Percentiles rank a stretch among this genome's conserved stretches.
Conservation (phyloP, 306 rosid genomes). For the Cucumis hystrix region DNA sequence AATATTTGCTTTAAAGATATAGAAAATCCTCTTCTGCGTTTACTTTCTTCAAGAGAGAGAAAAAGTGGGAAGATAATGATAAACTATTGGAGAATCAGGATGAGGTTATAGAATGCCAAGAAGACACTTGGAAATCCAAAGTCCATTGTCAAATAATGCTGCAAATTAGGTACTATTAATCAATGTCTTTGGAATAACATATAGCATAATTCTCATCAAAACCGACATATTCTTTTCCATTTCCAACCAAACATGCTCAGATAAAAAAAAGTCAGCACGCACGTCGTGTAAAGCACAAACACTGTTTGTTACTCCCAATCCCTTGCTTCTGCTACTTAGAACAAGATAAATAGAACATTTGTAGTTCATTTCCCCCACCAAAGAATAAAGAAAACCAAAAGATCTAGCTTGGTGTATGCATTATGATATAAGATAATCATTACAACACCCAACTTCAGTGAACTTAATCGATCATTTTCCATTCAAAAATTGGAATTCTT, state of each 20-base stretch:
- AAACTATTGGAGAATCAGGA: background rate
- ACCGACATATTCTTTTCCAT: constrained; percentile 7
- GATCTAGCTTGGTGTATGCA: background rate
- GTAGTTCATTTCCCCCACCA: background rate
- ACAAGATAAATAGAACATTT: background rate
- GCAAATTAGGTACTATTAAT: background rate
- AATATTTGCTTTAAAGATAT: background rate
- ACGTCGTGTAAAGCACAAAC: constrained; percentile 2
- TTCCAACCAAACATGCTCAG: constrained; percentile 10
- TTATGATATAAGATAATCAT: background rate
- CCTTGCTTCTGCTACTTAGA: constrained; percentile 4
- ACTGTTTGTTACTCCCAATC: background rate
- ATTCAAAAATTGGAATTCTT: background rate
- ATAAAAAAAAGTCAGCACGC: background rate
- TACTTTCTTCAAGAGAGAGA: background rate
- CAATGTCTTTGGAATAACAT: constrained; percentile 7
- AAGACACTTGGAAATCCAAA: background rate
- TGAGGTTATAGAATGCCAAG: background rate
- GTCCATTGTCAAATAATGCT: background rate
- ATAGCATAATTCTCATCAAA: constrained; percentile 1
- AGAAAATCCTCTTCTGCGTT: too few species aligned
- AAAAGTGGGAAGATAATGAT: background rate
- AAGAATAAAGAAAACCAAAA: background rate
- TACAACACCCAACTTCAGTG: background rate
- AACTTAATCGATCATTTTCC: background rate